A percentile compares a stretch with the other conserved stretches of the same genome.
These are phyloP conservation scores for Alternaria postmessia DNA, from an alignment of 2,329 filamentous ascomycete species.

Conservation along the genomic window DNA sequence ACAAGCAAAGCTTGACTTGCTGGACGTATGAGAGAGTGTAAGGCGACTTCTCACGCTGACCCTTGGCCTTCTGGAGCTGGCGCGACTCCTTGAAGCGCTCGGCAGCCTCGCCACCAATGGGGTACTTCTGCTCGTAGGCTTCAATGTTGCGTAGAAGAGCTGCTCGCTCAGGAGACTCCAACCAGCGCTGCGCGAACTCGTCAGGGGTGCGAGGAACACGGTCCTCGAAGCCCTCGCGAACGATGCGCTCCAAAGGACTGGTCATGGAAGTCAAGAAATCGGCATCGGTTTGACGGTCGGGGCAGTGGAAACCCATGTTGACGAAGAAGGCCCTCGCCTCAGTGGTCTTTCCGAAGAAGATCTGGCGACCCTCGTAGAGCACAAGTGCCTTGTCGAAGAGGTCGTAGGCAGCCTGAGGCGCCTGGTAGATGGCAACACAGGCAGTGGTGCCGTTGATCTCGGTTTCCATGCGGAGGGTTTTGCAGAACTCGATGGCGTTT, in stretches of 20 bases:
- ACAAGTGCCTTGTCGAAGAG: constrained; percentile 74
- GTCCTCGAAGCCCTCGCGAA: constrained; percentile 55
- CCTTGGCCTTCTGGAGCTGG: constrained; percentile 57
- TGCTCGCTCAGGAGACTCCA: constrained; percentile 60
- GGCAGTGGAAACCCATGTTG: constrained; percentile 75
- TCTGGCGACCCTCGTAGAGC: constrained; percentile 72
- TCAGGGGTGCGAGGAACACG: constrained; percentile 59
- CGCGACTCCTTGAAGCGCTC: constrained; percentile 58
- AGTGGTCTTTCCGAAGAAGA: constrained; percentile 73
- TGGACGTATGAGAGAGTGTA: constrained; percentile 81
- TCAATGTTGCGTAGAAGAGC: constrained; percentile 56
- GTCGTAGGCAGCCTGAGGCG: constrained; percentile 73
- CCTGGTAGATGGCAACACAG: constrained; percentile 77
- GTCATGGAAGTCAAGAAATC: constrained; percentile 83
- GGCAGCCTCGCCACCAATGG: constrained; percentile 55
- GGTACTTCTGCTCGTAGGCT: constrained; percentile 56
- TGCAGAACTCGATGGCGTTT: constrained; percentile 78
- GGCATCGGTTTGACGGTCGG: constrained; percentile 73
- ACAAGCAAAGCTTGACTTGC: constrained; percentile 80
- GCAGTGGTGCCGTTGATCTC: constrained; percentile 73
- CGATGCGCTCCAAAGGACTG: constrained; percentile 56
- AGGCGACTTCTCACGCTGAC: constrained; percentile 72
- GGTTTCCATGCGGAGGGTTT: constrained; percentile 71
- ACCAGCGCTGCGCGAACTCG: constrained; percentile 62
- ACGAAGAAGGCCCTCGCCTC: constrained; percentile 74